Evolutionary conservation across 2,329 filamentous ascomycete species (phyloP), one percentile per base, ranked within the genome.

Genomic region (Botrytis elliptica): DNA sequence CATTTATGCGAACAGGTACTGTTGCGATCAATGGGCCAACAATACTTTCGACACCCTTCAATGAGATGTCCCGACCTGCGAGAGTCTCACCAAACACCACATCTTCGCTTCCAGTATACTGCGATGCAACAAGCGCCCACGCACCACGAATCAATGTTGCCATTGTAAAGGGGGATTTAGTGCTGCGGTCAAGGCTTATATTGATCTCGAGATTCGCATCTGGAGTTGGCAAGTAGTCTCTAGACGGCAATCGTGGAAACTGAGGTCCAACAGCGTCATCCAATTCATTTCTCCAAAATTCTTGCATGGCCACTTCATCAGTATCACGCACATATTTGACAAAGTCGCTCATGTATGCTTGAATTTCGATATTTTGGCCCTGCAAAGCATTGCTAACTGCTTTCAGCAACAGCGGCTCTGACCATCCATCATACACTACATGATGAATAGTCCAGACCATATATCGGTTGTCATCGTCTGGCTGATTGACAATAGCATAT

Each of bases 391-490:
- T 75, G 20, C 76, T 76, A 40, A 82, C 57, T 38, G 76, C 62
- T 78, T 76, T 44, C 78, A 83, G 69, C 7, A 83, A 75, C 40
- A 81, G 49, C 4, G 81, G 78, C 73, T 80, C 76, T 0, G 84
- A 85, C 87, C 87, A 88, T 38, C 87, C 87, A 70, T 89, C 87
- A 74, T 89, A 89, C 0, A 89, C 78, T 7, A 84, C 85, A 75
- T 89, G 87, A 75, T 89, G 87, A 81, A 88, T 85, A 1, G 86
- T 86, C 75, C 87, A 80, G n/a, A 88, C 84, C 75, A 88, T 87
- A 76, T 84, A 81, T 42, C 62, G 81, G 59, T 77, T 75, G 25
- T 81, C 75, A 40, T 72, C 73, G 7, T 62, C 70, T 64, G 63
- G 55, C 38, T 75, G 59, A 29, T 69, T 67, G 40, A 80, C 38